A percentile compares a stretch with the other conserved stretches of the same genome.
Evolutionary conservation across 495 filamentous ascomycete genomes (phyloP).

Genomic region (Tuber borchii): DNA sequence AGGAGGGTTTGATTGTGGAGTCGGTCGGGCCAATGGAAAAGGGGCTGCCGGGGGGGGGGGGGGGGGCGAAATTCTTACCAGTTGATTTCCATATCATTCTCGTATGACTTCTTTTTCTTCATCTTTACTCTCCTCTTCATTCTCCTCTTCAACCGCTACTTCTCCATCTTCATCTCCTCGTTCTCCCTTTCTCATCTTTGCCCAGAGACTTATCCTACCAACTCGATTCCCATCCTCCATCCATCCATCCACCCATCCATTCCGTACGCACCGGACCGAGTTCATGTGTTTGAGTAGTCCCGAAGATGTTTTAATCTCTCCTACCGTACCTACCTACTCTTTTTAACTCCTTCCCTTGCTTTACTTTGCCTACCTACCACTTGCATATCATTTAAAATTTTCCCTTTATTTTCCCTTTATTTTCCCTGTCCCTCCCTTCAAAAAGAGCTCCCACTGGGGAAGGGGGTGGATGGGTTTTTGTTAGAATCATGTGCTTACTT

Average conservation of each 20-base stretch:
- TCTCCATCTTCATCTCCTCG: background rate
- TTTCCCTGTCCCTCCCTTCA: background rate
- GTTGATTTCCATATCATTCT: background rate
- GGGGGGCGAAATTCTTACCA: background rate
- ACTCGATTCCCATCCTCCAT: background rate
- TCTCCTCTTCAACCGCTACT: too few relatives aligned
- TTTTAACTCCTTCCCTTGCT: background rate
- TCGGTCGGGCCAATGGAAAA: background rate
- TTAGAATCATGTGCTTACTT: background rate
- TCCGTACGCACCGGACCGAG: background rate
- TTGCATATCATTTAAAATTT: background rate
- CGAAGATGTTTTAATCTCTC: background rate
- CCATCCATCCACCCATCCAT: background rate
- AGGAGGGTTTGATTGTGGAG: background rate
- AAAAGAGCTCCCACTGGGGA: background rate
- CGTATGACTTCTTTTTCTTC: background rate
- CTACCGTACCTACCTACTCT: background rate
- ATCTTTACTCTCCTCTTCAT: background rate
- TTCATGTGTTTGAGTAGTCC: background rate
- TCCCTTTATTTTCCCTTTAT: too few relatives aligned
- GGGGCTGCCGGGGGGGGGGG: background rate
- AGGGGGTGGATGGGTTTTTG: background rate
- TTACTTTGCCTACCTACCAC: background rate
- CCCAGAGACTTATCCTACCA: background rate
- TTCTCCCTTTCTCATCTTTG: background rate